Evolutionary conservation across 1,284 basidiomycete genomes (phyloP), one percentile per base, ranked within the genome.

Genomic region (Tylopilus orsonianus): DNA sequence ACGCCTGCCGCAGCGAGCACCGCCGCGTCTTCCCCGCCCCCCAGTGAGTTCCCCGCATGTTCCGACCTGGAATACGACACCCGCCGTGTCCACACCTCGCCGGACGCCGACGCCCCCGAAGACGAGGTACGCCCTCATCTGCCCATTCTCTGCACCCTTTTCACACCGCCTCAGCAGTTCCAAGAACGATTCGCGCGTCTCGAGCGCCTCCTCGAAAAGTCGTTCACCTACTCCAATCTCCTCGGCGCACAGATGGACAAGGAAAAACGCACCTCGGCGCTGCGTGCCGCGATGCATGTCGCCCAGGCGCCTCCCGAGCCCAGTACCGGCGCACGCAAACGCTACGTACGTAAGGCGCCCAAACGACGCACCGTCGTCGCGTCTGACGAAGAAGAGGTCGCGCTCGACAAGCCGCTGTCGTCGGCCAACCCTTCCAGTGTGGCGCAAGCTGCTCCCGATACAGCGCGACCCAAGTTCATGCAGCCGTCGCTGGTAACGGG

Each of bases 401-500:
- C 10, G 26, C 26, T 26, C 3, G 61, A 19, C 48, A 64, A 46
- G 34, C 49, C 52, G 4, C 8, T n/a, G 8, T n/a, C 9, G 33
- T 64, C 20, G 6, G 38, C 8, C 14, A 40, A 67, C 30, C 48
- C 59, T 5, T 43, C 43, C 5, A 40, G 19, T 33, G 24, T 53
- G 6, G 49, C 54, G 3, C 60, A 57, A 2, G 58, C 56, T 0
- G 62, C 60, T 4, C 61, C 66, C 1, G 68, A 69, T 6, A 9
- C 24, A 2, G 13, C 57, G 45, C 59, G 57, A 14, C 61, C 71
- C 16, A 65, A 74, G 35, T 83, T 85, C 56, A 66, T 78, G 39
- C 93, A 96, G 66, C 92, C 94, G 0, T 71, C 75, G 2, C 71
- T 94, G 13, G 74, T 97, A 36, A 95, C 91, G 0, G 95, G 94